Conservation (phyloP, 2,329 filamentous ascomycete genomes). For the Zymoseptoria brevis region DNA sequence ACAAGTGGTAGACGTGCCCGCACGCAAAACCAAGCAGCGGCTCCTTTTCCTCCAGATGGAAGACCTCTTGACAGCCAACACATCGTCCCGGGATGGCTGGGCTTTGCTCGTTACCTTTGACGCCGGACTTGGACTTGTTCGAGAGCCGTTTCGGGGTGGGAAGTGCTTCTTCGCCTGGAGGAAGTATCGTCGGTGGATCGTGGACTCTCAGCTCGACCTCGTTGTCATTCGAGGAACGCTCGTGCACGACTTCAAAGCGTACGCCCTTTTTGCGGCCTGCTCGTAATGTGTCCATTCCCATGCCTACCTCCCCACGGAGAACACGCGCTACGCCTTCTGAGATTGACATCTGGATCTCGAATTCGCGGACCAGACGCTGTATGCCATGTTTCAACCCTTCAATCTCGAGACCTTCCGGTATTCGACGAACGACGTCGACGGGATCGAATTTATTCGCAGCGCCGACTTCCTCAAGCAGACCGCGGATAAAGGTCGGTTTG, state of each 20-base stretch:
- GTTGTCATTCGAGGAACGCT: slow-evolving; percentile 9
- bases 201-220: slow-evolving; percentile 29
- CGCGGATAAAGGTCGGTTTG: slow-evolving; percentile 88
- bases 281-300: slow-evolving; percentile 72
- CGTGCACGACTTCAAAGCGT: slow-evolving; percentile 67
- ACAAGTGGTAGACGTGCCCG: slow-evolving; percentile 72
- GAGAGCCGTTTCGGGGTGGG: slow-evolving; percentile 17
- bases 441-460: slow-evolving; percentile 72
- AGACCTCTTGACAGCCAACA: slow-evolving; percentile 32
- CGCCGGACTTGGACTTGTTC: slow-evolving; percentile 7
- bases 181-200: slow-evolving; percentile 23
- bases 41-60: slow-evolving; percentile 50
- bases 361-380: slow-evolving; percentile 85
- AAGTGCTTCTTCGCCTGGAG: slow-evolving; percentile 17
- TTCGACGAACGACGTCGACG: slow-evolving; percentile 78
- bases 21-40: slow-evolving; percentile 74
- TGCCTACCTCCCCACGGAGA: slow-evolving; percentile 75
- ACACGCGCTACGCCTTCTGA: slow-evolving; percentile 83
- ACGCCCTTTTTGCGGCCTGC: slow-evolving; percentile 75
- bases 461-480: slow-evolving; percentile 84
- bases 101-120: slow-evolving; percentile 6
- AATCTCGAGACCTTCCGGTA: slow-evolving; percentile 88
- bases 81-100: slow-evolving; percentile 31
- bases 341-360: slow-evolving; percentile 91
- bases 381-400: slow-evolving; percentile 82